Base-by-base conservation (phyloP, 208 protist genomes). In the Trypanosoma conorhini region DNA sequence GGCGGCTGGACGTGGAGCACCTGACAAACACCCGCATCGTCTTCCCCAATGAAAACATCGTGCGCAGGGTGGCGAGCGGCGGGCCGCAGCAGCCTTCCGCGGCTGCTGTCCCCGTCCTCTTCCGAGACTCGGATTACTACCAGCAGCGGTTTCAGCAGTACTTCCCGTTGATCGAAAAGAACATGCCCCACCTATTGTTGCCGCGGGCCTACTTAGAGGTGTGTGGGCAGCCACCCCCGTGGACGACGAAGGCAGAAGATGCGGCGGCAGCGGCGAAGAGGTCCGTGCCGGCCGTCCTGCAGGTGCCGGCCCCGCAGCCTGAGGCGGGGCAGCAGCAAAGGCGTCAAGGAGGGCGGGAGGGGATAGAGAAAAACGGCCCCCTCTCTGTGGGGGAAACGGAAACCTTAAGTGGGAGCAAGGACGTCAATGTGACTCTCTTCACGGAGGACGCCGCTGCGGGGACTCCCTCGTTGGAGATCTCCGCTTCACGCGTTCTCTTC, bases 121-220 rank as follows among this genome's bases (percentile, higher is more conserved):
- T 57, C 56, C 8, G 64, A 35, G 3, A 31, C 46, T 61, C 35
- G 10, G 61, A 59, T 28, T 94, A 94, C 79, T 91, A 91, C 75
- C 67, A 76, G 21, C 40, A 81, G 35, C 76, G 88, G 72, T 67
- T 91, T 35, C 42, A 67, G 24, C 66, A 54, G 9, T 76, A 76
- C 46, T 61, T 72, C 21, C 76, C 80, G 19, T 79, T 81, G 46
- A 64, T 92, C 64, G 62, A 91, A 67, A 54, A 85, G 71, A 62
- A 77, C 21, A 83, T 95, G 51, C 58, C 75, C 21, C 89, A 95
- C 71, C 84, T 95, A 62, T 30, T 91, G 51, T 56, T 89, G 26
- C 89, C 89, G 13, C 78, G 89, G 13, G 60, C 66, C 17, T 95
- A 88, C 58, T 67, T 95, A 54, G 72, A 88, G 42, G 74, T 92